Evolutionary conservation across 208 protist species (phyloP).

Genomic region (Crithidia expoeki): DNA sequence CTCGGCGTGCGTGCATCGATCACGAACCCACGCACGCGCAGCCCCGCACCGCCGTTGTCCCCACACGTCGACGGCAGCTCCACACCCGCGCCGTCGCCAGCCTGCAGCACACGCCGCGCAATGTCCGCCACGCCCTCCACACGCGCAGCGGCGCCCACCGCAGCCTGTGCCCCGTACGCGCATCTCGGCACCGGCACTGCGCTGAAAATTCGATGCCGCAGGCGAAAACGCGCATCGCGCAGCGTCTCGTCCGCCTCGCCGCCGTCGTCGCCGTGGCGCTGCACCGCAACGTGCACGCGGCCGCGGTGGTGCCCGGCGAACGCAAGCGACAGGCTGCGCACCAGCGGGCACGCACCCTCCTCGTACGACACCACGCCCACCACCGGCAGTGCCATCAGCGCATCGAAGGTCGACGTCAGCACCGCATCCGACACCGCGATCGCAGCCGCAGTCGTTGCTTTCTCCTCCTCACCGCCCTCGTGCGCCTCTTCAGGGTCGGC

Average conservation of each 20-base stretch:
- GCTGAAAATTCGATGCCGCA: slow-evolving; percentile 24
- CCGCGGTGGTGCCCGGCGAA: slow-evolving; percentile 45
- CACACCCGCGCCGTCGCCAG: background rate
- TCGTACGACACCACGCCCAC: slow-evolving; percentile 44
- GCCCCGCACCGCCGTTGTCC: background rate
- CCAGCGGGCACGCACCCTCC: slow-evolving; percentile 49
- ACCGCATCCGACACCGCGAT: background rate
- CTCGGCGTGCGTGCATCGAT: slow-evolving; percentile 35
- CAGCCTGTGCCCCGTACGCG: slow-evolving; percentile 13
- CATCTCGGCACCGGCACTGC: slow-evolving; percentile 37
- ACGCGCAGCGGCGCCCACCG: background rate
- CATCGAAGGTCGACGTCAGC: slow-evolving; percentile 24
- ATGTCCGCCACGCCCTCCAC: background rate
- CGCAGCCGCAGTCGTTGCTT: background rate
- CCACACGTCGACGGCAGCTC: slow-evolving; percentile 27
- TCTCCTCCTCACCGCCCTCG: slow-evolving; percentile 15
- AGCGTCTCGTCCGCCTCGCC: slow-evolving; percentile 24
- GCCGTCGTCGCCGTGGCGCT: slow-evolving; percentile 7
- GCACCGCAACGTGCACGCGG: slow-evolving; percentile 22
- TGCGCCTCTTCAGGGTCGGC: background rate
- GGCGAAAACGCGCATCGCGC: slow-evolving; percentile 13
- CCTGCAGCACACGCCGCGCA: background rate
- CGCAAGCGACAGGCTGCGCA: slow-evolving; percentile 53
- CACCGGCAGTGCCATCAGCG: slow-evolving; percentile 59
- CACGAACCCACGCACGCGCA: slow-evolving; percentile 40